Evolutionary conservation across 192 early-diverging fungal species (phyloP).

Genomic region (Geranomyces variabilis): DNA sequence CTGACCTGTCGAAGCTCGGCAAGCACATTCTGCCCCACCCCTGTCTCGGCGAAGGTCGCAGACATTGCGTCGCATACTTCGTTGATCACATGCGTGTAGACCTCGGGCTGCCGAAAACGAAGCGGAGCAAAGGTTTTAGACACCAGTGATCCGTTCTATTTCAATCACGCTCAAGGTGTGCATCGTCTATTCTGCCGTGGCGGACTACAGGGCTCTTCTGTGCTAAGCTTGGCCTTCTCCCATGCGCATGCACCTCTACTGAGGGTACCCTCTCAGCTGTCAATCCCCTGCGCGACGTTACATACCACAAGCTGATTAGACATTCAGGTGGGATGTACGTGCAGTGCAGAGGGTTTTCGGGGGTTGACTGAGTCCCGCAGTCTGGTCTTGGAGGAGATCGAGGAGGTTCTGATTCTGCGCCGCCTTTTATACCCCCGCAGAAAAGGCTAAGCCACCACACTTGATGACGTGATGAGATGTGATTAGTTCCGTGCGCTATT

Average conservation of each 20-base stretch:
- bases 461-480: background rate
- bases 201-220: background rate
- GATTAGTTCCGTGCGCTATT: no score
- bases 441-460: no score
- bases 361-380: background rate
- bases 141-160: background rate
- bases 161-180: background rate
- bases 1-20: conserved; percentile 80
- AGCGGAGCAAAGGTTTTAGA: conserved; percentile 7
- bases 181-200: background rate
- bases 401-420: background rate
- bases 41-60: conserved; percentile 86
- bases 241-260: no score
- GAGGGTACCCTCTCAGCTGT: background rate
- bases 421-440: background rate
- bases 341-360: background rate
- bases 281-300: conserved; percentile 2
- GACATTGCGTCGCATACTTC: conserved; percentile 90
- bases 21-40: conserved; percentile 84
- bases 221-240: no score
- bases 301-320: conserved; percentile 9
- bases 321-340: background rate
- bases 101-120: conserved; percentile 21
- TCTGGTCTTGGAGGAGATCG: background rate
- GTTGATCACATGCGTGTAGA: conserved; percentile 87